Evolutionary conservation across 768 basidiomycete species (phyloP).

Genomic region (Gloeostereum incarnatum): DNA sequence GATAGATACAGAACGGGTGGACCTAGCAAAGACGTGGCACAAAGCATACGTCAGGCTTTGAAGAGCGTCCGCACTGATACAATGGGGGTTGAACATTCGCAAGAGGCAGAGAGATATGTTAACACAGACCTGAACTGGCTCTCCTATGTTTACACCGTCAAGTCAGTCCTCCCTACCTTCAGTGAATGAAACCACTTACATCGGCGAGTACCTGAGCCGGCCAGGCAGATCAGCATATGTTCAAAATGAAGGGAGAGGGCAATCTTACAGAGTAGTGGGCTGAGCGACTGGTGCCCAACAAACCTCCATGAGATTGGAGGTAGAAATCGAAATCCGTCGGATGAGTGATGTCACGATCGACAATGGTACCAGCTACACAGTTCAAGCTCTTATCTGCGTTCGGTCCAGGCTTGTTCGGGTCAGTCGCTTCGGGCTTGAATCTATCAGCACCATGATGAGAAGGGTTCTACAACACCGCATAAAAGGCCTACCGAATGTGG

Average conservation of each 20-base stretch:
- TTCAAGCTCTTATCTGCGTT: constrained; percentile 33
- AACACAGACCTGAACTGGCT: constrained; percentile 50
- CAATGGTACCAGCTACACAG: not conserved
- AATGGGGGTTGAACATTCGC: not conserved
- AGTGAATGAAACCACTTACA: constrained; percentile 18
- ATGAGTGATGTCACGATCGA: not conserved
- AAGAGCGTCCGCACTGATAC: constrained; percentile 50
- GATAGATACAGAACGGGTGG: constrained; percentile 80
- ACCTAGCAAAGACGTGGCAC: constrained; percentile 73
- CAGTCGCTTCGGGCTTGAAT: not conserved
- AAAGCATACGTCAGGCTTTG: constrained; percentile 65
- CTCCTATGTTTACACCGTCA: constrained; percentile 18
- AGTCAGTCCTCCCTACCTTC: not conserved
- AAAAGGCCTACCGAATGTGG: constrained; percentile 50
- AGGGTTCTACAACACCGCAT: constrained; percentile 22
- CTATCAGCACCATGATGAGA: constrained; percentile 2
- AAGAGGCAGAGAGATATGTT: not conserved
- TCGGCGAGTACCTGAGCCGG: constrained; percentile 28
- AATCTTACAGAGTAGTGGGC: constrained; percentile 35
- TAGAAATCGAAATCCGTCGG: constrained; percentile 39
- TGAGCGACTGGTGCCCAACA: constrained; percentile 62
- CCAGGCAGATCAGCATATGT: not conserved
- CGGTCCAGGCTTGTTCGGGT: not conserved
- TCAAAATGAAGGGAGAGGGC: not conserved
- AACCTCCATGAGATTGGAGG: constrained; percentile 66